phyloP scores from a whole-genome alignment of 2,329 filamentous ascomycete species.

The Aspergillus neoniger region DNA sequence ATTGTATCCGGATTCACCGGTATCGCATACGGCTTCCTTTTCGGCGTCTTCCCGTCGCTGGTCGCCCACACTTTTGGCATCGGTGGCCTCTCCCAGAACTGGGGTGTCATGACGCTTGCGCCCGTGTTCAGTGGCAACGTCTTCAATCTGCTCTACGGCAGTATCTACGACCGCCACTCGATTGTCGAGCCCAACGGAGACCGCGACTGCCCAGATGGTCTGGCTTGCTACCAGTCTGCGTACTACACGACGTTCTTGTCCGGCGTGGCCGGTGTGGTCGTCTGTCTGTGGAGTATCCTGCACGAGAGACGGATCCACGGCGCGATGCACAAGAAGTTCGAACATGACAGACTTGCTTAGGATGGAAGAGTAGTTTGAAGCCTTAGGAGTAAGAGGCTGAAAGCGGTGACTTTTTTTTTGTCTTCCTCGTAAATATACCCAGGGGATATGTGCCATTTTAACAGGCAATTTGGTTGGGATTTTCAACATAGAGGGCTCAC shows the following conservation, averaged over 20 bases:
- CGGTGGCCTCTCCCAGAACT: slow-evolving; percentile 86
- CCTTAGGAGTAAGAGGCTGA: background rate
- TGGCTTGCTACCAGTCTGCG: slow-evolving; percentile 77
- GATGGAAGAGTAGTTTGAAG: background rate
- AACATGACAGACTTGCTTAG: slow-evolving; percentile 38
- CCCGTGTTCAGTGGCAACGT: slow-evolving; percentile 86
- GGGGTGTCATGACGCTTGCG: slow-evolving; percentile 90
- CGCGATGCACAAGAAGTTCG: slow-evolving; percentile 29
- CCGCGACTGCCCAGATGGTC: slow-evolving; percentile 72
- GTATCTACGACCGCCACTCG: slow-evolving; percentile 79
- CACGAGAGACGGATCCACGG: slow-evolving; percentile 39
- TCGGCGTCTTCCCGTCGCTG: slow-evolving; percentile 89
- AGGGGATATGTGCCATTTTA: background rate
- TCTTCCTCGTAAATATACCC: background rate
- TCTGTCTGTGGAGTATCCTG: slow-evolving; percentile 62
- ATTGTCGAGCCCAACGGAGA: slow-evolving; percentile 68
- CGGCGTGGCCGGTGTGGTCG: slow-evolving; percentile 66
- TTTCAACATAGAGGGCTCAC: background rate
- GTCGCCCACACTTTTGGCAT: slow-evolving; percentile 90
- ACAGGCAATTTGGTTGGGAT: background rate
- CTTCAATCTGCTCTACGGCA: slow-evolving; percentile 90
- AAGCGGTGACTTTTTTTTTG: background rate
- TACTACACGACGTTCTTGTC: slow-evolving; percentile 77
- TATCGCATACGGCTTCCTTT: slow-evolving; percentile 87
- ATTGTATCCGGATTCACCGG: slow-evolving; percentile 82